Conservation (phyloP, 352 stramenopile species). For the Pythium volutum region DNA sequence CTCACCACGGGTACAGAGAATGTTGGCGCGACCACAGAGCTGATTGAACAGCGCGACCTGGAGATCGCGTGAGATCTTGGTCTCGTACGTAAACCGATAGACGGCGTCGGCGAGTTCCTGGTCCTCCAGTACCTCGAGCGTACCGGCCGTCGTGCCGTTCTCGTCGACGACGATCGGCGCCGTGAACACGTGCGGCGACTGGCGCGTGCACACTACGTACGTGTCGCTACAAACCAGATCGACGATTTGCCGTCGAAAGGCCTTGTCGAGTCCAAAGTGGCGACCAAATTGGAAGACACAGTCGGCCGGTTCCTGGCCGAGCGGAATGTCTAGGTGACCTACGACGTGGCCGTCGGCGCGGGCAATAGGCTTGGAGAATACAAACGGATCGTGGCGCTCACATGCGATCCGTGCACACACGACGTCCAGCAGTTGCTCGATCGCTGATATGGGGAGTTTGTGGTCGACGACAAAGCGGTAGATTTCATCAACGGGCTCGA, state of each 20-base stretch:
- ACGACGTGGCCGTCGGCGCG: constrained; percentile 28
- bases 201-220: constrained; percentile 53
- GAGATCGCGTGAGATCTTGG: constrained; percentile 46
- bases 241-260: constrained; percentile 43
- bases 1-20: constrained; percentile 60
- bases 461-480: constrained; percentile 66
- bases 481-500: constrained; percentile 65
- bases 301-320: constrained; percentile 54
- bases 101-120: constrained; percentile 72
- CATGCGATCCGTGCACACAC: constrained; percentile 42
- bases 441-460: constrained; percentile 26
- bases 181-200: constrained; percentile 43
- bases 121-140: constrained; percentile 48
- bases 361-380: constrained; percentile 53
- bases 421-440: constrained; percentile 39
- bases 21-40: constrained; percentile 48
- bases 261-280: constrained; percentile 33
- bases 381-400: constrained; percentile 33
- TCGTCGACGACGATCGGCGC: constrained; percentile 51
- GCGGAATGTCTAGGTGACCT: constrained; percentile 45
- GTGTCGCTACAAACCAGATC: constrained; percentile 45
- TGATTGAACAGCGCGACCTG: constrained; percentile 48
- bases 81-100: constrained; percentile 46
- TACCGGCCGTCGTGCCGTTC: constrained; percentile 36
- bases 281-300: constrained; percentile 43